Base-by-base conservation (phyloP, 495 filamentous ascomycete species). In the Friedmanniomyces simplex region DNA sequence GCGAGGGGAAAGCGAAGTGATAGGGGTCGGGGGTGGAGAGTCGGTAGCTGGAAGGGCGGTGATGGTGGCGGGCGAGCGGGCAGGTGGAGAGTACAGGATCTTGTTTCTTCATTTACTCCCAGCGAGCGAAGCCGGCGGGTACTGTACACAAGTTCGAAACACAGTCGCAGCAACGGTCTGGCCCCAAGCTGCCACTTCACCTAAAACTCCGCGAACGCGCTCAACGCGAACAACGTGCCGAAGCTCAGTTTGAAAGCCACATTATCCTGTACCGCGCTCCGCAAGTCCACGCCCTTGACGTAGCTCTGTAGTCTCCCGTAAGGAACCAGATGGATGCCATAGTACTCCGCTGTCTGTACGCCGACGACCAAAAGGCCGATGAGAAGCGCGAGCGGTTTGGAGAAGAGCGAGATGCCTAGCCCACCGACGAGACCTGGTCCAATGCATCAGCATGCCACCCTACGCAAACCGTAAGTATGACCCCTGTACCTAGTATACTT, bases 171-270 rank as follows among this genome's bases (percentile, higher is more conserved):
- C 28, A n/a, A 10, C 28, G 28, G 10, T 32, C 28, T 32, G 41
- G 14, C 2, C 39, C 13, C 39, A 43, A 4, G 28, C 28, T 41
- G n/a, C n/a, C n/a, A n/a, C n/a, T n/a, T n/a, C n/a, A n/a, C n/a
- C 47, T 77, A 82, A 66, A 85, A 82, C 28, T 76, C 71, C 68
- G 78, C 80, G 73, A 93, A 88, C 0, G 84, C 85, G 34, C 87
- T 87, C 63, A 93, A 71, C 13, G 83, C 82, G 76, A 93, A 91
- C 28, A 85, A 86, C 5, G 74, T 61, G 11, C 85, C 88, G 65
- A 93, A 91, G 39, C 81, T 83, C 10, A 91, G 63, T 75, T 91
- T 93, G 66, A 94, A 88, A 0, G 84, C 83, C 20, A 80, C 74
- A 66, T 91, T 79, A 56, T 82, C 76, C 60, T 80, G 78, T 55